phyloP scores from a whole-genome alignment of 1,139 yeast species.

The Martiniozyma asiatica region DNA sequence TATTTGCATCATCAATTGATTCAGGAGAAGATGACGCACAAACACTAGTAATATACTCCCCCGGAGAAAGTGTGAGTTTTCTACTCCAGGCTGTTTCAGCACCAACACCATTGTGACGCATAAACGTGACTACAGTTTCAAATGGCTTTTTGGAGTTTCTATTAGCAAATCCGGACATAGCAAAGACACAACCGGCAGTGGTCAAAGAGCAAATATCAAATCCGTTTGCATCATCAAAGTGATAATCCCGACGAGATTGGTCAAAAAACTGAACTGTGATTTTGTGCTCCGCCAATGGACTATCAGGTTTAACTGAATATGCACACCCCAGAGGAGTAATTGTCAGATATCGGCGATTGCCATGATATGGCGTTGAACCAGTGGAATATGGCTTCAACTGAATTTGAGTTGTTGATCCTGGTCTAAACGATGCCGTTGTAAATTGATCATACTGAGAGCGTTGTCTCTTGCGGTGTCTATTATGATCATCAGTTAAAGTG shows the following conservation, averaged over 20 bases:
- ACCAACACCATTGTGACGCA: slow-evolving; percentile 27
- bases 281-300: slow-evolving; percentile 26
- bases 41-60: slow-evolving; percentile 34
- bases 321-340: slow-evolving; percentile 77
- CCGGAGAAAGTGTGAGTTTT: slow-evolving; percentile 24
- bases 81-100: slow-evolving; percentile 30
- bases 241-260: slow-evolving; percentile 70
- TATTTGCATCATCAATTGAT: no score
- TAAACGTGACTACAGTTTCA: slow-evolving; percentile 26
- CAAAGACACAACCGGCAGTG: slow-evolving; percentile 54
- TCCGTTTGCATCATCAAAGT: slow-evolving; percentile 63
- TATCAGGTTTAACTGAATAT: slow-evolving; percentile 56
- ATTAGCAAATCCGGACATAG: slow-evolving; percentile 27
- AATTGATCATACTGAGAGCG: slow-evolving; percentile 1
- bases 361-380: slow-evolving; percentile 78
- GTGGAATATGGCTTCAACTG: slow-evolving; percentile 35
- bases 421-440: slow-evolving; percentile 3
- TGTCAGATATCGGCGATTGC: slow-evolving; percentile 61
- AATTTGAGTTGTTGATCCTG: slow-evolving; percentile 6
- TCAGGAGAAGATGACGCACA: slow-evolving; percentile 40
- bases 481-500: slow-evolving; percentile 12
- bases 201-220: slow-evolving; percentile 72
- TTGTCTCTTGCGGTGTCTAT: slow-evolving; percentile 1
- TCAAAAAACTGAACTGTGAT: slow-evolving; percentile 84
- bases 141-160: slow-evolving; percentile 8